phyloP scores from a whole-genome alignment of 2,329 filamentous ascomycete species.

The Cucurbitaria berberidis region DNA sequence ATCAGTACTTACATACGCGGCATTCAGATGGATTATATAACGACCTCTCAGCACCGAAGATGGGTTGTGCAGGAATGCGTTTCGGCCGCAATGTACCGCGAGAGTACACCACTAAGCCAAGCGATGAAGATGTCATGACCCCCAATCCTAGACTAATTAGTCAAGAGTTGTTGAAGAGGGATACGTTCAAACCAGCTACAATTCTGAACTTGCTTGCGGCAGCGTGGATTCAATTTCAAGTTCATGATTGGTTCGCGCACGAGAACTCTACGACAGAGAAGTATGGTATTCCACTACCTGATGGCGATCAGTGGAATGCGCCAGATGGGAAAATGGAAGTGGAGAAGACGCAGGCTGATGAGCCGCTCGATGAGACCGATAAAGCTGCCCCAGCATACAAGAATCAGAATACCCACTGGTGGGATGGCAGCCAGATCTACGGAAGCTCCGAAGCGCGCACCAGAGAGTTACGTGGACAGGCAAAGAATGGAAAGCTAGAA shows the following conservation, averaged over 20 bases:
- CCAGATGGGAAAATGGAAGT: constrained; percentile 45
- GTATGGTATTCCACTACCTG: constrained; percentile 45
- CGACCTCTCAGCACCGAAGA: constrained; percentile 49
- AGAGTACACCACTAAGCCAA: constrained; percentile 47
- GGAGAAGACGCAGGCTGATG: constrained; percentile 45
- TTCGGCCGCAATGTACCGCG: constrained; percentile 55
- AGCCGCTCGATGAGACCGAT: constrained; percentile 46
- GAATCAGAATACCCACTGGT: constrained; percentile 55
- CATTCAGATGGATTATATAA: constrained; percentile 57
- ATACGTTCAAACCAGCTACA: constrained; percentile 55
- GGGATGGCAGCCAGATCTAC: constrained; percentile 58
- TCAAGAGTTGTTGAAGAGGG: constrained; percentile 51
- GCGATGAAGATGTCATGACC: constrained; percentile 51
- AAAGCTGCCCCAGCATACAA: constrained; percentile 50
- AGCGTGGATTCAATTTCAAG: constrained; percentile 57
- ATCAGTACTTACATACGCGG: constrained; percentile 45
- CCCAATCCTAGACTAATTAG: constrained; percentile 55
- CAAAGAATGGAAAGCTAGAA: constrained; percentile 50
- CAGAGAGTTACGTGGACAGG: constrained; percentile 41
- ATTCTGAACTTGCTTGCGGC: constrained; percentile 56
- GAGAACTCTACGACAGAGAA: constrained; percentile 34
- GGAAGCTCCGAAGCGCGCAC: constrained; percentile 51
- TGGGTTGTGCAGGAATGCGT: constrained; percentile 55
- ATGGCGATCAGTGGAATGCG: constrained; percentile 44
- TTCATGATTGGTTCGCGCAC: constrained; percentile 24